Evolutionary conservation across 805 yeast species (phyloP).

Genomic region (Hanseniaspora lindneri): DNA sequence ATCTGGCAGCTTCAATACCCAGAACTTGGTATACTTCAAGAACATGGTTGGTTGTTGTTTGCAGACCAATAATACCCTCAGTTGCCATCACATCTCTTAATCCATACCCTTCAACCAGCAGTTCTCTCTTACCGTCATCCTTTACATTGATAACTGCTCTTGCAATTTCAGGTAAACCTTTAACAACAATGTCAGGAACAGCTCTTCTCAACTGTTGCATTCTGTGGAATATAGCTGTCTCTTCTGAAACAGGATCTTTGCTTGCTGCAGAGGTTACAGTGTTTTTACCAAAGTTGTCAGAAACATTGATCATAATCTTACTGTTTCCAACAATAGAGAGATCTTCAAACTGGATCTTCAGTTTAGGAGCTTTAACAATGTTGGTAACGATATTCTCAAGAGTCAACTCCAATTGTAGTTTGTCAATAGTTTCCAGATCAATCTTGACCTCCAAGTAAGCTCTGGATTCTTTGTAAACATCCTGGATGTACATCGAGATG

Average conservation of each 20-base stretch:
- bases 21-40: slow-evolving; percentile 77
- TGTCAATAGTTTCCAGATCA: slow-evolving; percentile 75
- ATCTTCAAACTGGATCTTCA: slow-evolving; percentile 66
- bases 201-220: slow-evolving; percentile 82
- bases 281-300: slow-evolving; percentile 33
- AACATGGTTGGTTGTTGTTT: slow-evolving; percentile 83
- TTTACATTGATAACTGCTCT: slow-evolving; percentile 93
- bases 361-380: slow-evolving; percentile 70
- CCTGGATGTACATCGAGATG: slow-evolving; percentile 81
- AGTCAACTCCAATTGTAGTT: slow-evolving; percentile 76
- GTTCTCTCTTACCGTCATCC: slow-evolving; percentile 75
- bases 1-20: slow-evolving; percentile 96
- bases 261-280: slow-evolving; percentile 36
- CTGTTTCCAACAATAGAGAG: slow-evolving; percentile 56
- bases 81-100: slow-evolving; percentile 92
- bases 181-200: slow-evolving; percentile 77
- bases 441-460: slow-evolving; percentile 72
- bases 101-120: slow-evolving; percentile 96
- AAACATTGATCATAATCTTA: slow-evolving; percentile 53
- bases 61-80: slow-evolving; percentile 85
- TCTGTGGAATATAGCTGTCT: slow-evolving; percentile 59
- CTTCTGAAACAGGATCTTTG: slow-evolving; percentile 27
- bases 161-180: slow-evolving; percentile 81
- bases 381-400: slow-evolving; percentile 80
- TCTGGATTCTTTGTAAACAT: slow-evolving; percentile 70